Conservation (phyloP, 306 rosid genomes). For the Sophora flavescens region DNA sequence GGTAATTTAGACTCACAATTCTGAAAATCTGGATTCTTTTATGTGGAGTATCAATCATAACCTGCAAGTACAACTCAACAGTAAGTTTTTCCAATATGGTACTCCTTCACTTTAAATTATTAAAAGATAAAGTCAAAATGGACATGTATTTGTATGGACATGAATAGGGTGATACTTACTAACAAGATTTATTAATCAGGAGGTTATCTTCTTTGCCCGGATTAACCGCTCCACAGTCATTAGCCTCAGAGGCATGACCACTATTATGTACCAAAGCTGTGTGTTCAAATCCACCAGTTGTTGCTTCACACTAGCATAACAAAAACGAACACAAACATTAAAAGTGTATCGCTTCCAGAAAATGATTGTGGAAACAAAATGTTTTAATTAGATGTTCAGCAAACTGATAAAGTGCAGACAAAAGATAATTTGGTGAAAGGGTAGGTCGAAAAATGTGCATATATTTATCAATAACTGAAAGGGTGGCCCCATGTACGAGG, state of each 20-base stretch:
- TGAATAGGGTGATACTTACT: conserved; percentile 39
- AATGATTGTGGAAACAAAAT: background rate
- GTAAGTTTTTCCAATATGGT: background rate
- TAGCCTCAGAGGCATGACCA: conserved; percentile 45
- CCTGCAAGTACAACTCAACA: conserved; percentile 46
- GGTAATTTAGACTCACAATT: conserved; percentile 43
- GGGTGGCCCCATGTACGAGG: too few species aligned
- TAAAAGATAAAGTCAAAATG: conserved; percentile 5
- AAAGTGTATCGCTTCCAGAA: background rate
- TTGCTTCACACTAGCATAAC: conserved; percentile 59
- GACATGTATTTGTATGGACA: background rate
- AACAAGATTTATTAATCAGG: conserved; percentile 48
- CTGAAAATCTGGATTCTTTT: conserved; percentile 32
- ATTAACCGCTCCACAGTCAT: conserved; percentile 49
- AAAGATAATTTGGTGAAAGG: background rate
- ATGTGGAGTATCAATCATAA: conserved; percentile 44
- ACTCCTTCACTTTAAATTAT: background rate
- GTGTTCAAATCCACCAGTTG: conserved; percentile 51
- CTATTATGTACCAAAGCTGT: conserved; percentile 50
- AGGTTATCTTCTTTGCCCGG: conserved; percentile 46
- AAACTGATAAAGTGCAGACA: background rate
- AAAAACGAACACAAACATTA: conserved; percentile 29
- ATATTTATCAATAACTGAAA: background rate
- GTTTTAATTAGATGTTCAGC: background rate
- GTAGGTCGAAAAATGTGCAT: background rate